Base-by-base conservation (phyloP, 768 basidiomycete species). In the Suillus ampliporus region DNA sequence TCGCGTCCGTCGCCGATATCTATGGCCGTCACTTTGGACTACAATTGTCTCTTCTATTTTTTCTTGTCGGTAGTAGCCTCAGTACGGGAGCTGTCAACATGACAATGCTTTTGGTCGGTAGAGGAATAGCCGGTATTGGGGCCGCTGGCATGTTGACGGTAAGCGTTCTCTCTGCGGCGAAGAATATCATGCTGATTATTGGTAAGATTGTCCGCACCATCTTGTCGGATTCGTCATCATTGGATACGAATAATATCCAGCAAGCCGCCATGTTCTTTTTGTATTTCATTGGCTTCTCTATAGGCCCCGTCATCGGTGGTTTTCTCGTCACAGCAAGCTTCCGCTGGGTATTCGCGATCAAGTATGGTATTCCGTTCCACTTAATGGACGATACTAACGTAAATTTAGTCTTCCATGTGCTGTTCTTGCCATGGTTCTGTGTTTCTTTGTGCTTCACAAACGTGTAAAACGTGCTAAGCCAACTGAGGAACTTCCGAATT, bases 321-420 rank as follows among this genome's bases (percentile, higher is more conserved):
- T 77, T 64, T 28, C 69, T 85, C 15, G 69, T 79, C 2, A 64
- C 69, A 2, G 68, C 77, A 9, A 80, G 71, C 56, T 85, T 82
- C 69, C 78, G 84, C 23, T 86, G 83, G 84, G 78, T 85, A 17
- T 86, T 85, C 62, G 84, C 78, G 3, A 84, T 86, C 73, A 86
- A 86, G 82, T 82, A 52, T 64, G 82, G 61, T 38, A n/a, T 34
- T 8, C 4, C 9, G 1, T 37, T 34, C 26, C 17, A 17, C 7
- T 7, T n/a, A 28, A 26, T 19, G 10, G 13, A 47, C 21, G 9
- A 38, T 60, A 6, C 2, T 64, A 1, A n/a, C 44, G 2, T 21
- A 52, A 34, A 67, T 62, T 46, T 57, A 84, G 83, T 62, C 68
- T 85, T 14, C 84, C 84, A 1, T 74, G 72, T 56, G 71, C 66